These are phyloP conservation scores for Stromatinia cepivora DNA, from an alignment of 2,329 filamentous ascomycete genomes.

Conservation along the genomic window DNA sequence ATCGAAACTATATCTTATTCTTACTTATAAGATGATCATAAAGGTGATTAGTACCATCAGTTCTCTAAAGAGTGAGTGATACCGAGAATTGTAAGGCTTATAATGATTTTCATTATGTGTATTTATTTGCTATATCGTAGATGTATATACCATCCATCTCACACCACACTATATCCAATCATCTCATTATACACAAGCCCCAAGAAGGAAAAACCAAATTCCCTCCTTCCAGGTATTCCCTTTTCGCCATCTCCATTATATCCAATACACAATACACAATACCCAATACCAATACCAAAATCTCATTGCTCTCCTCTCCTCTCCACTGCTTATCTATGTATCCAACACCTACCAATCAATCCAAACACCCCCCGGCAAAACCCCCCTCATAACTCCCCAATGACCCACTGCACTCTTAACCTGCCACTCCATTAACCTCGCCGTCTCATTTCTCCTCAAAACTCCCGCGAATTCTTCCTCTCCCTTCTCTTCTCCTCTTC, in stretches of 20 bases:
- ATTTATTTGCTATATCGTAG: too few relatives aligned
- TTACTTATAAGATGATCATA: too few relatives aligned
- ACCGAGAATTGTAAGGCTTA: too few relatives aligned
- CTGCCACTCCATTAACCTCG: conserved; percentile 69
- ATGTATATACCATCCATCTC: not conserved
- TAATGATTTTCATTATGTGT: too few relatives aligned
- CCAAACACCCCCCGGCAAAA: conserved; percentile 79
- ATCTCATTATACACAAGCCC: not conserved
- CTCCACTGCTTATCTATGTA: not conserved
- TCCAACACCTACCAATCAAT: conserved; percentile 68
- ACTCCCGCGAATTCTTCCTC: conserved; percentile 46
- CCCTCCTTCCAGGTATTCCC: too few relatives aligned
- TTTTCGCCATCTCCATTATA: too few relatives aligned
- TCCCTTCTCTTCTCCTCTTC: conserved; percentile 42
- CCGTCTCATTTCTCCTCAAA: conserved; percentile 63
- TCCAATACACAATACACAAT: not conserved
- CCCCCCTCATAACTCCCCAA: conserved; percentile 87
- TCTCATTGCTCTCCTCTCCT: not conserved
- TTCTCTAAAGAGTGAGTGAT: too few relatives aligned
- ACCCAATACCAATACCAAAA: not conserved
- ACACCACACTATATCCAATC: too few relatives aligned
- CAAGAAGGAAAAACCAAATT: too few relatives aligned
- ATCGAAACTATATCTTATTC: too few relatives aligned
- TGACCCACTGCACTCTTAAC: conserved; percentile 76
- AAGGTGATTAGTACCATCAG: too few relatives aligned